Conservation (phyloP, 352 stramenopile genomes). For the Globisporangium iwayamae region DNA sequence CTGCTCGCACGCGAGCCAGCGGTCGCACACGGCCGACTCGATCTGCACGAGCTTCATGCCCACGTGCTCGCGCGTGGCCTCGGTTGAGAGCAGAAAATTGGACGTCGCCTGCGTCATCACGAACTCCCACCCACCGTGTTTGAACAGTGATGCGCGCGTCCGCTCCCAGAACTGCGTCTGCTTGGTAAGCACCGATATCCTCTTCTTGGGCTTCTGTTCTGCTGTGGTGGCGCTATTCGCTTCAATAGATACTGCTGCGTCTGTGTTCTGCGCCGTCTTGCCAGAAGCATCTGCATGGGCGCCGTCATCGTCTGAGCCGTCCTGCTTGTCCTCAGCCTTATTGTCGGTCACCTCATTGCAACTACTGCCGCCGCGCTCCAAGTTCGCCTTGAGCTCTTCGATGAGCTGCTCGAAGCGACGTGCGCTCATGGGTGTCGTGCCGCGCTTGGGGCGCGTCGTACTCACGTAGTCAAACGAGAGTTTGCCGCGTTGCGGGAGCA, state of each 20-base stretch:
- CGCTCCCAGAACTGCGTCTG: conserved; percentile 53
- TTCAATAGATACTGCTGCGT: not conserved
- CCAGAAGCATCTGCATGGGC: not conserved
- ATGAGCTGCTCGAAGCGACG: conserved; percentile 77
- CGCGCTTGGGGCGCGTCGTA: conserved; percentile 62
- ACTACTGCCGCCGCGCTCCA: conserved; percentile 3
- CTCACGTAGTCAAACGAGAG: conserved; percentile 91
- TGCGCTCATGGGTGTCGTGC: conserved; percentile 57
- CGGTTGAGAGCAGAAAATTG: conserved; percentile 38
- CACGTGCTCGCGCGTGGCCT: conserved; percentile 61
- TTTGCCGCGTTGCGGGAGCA: conserved; percentile 62
- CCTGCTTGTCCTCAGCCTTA: not conserved
- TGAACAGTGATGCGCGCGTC: conserved; percentile 40
- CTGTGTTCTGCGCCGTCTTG: too few species aligned
- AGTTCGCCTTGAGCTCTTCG: conserved; percentile 42
- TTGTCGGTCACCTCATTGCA: not conserved
- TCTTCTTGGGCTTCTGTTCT: not conserved
- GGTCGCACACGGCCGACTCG: conserved; percentile 70
- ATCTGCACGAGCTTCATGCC: conserved; percentile 80
- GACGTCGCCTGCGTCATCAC: conserved; percentile 31
- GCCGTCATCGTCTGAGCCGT: not conserved
- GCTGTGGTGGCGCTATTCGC: not conserved
- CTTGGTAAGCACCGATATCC: conserved; percentile 10
- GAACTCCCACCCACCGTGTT: conserved; percentile 33
- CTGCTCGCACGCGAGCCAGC: conserved; percentile 70